Base-by-base conservation (phyloP, 345 rosid genomes). In the Euclidium syriacum region DNA sequence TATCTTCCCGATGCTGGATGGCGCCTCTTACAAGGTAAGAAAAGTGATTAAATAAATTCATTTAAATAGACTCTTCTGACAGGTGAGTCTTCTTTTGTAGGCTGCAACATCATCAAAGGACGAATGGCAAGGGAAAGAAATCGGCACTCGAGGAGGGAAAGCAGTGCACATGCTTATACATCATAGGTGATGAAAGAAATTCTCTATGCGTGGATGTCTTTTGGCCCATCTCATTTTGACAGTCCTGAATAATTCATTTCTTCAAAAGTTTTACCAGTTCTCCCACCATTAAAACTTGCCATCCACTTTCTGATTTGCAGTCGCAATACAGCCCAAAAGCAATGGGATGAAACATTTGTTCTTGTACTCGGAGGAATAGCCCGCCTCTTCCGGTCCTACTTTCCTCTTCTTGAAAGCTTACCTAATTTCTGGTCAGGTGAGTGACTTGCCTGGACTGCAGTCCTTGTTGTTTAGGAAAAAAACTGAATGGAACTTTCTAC, bases 291-390 rank as follows among this genome's bases (percentile, higher is more conserved):
- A 15, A 43, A 58, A 63, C 26, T 61, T 56, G 62, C 53, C 17
- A 34, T 74, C 39, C 48, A 47, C 47, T 10, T 59, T 56, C 59
- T 65, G 39, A 60, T 58, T 64, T 81, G 61, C 82, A 94, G 99
- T 78, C 97, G 97, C 63, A 94, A 94, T 79, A 84, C 97, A 17
- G 91, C 87, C 76, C 99, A 94, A 76, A 94, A 94, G 70, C 97
- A 90, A 65, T 94, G 99, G 99, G 99, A 85, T 84, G 97, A 94
- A 75, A 94, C 99, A 17, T 85, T 94, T 64, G 97, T 90, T 16
- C 84, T 90, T 33, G 97, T 94, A 73, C 86, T 94, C 50, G 84
- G 97, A 70, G 97, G 99, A 71, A 81, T 90, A 72, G 86, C 97
- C 35, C 97, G 99, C 41, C 73, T 94, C 10, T 83, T 94, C 59